Conservation (phyloP, 345 rosid genomes). For the Boechera retrofracta region DNA sequence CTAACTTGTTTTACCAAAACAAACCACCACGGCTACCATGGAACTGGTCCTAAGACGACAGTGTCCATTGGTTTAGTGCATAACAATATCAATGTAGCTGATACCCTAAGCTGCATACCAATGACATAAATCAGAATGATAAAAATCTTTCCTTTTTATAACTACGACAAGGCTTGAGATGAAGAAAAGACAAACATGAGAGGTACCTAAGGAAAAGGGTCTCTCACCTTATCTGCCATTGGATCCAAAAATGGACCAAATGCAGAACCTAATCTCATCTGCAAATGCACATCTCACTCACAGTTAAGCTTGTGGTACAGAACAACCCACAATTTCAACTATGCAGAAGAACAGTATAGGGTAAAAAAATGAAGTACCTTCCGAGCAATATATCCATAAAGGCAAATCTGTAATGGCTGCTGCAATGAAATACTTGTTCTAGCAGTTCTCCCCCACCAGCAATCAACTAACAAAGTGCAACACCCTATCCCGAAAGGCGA, state of each 20-base stretch:
- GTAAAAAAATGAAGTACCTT: constrained; percentile 54
- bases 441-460: constrained; percentile 94
- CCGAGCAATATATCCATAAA: constrained; percentile 94
- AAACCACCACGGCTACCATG: constrained; percentile 51
- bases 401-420: constrained; percentile 99
- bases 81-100: constrained; percentile 86
- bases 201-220: constrained; percentile 14
- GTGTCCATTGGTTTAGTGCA: constrained; percentile 77
- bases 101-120: constrained; percentile 90
- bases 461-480: constrained; percentile 56
- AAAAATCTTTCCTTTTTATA: background rate
- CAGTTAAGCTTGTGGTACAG: constrained; percentile 1
- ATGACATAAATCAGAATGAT: constrained; percentile 23
- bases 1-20: too few species aligned
- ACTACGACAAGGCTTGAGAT: background rate
- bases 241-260: constrained; percentile 99
- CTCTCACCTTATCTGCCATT: constrained; percentile 89
- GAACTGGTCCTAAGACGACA: constrained; percentile 59
- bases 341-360: background rate
- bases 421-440: constrained; percentile 83
- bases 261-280: constrained; percentile 85
- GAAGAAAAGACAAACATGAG: background rate
- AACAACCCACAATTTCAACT: background rate
- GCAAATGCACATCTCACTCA: constrained; percentile 42
- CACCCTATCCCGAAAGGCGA: too few species aligned